These are phyloP conservation scores for Aspergillus indologenus DNA, from an alignment of 495 filamentous ascomycete species.

Conservation along the genomic window DNA sequence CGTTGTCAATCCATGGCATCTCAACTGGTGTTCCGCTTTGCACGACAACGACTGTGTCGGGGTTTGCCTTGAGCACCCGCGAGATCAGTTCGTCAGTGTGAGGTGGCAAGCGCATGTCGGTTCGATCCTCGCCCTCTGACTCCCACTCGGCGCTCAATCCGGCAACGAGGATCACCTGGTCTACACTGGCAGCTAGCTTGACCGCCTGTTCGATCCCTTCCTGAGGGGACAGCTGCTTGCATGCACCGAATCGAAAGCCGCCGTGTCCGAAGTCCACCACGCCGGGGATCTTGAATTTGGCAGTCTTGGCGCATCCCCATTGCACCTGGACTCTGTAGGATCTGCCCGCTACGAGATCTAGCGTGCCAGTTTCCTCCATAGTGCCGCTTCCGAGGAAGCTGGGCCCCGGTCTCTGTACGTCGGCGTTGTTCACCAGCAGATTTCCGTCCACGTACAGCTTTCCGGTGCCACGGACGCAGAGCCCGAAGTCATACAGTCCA, in stretches of 20 bases:
- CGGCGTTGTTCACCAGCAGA: constrained; percentile 61
- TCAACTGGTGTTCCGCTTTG: constrained; percentile 77
- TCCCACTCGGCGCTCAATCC: constrained; percentile 83
- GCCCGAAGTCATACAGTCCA: constrained; percentile 67
- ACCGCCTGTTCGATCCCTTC: constrained; percentile 62
- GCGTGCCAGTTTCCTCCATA: constrained; percentile 51
- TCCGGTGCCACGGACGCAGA: constrained; percentile 68
- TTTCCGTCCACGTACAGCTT: constrained; percentile 63
- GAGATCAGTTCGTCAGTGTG: constrained; percentile 67
- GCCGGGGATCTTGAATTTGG: constrained; percentile 45
- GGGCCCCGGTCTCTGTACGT: constrained; percentile 51
- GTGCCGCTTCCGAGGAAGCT: constrained; percentile 57
- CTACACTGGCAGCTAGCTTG: constrained; percentile 54
- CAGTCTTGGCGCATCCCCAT: constrained; percentile 57
- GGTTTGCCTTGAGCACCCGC: constrained; percentile 62
- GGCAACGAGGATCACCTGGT: constrained; percentile 70
- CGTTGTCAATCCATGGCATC: constrained; percentile 72
- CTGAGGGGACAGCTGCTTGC: constrained; percentile 56
- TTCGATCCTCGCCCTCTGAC: constrained; percentile 74
- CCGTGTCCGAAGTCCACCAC: constrained; percentile 56
- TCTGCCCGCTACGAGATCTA: constrained; percentile 51
- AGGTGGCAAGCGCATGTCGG: constrained; percentile 70
- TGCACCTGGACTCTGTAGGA: constrained; percentile 55
- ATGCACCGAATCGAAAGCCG: constrained; percentile 71
- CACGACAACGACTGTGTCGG: constrained; percentile 68